A percentile compares a stretch with the other conserved stretches of the same genome.
These are phyloP conservation scores for Stellera chamaejasme DNA, from an alignment of 345 rosid species.

Conservation along the genomic window DNA sequence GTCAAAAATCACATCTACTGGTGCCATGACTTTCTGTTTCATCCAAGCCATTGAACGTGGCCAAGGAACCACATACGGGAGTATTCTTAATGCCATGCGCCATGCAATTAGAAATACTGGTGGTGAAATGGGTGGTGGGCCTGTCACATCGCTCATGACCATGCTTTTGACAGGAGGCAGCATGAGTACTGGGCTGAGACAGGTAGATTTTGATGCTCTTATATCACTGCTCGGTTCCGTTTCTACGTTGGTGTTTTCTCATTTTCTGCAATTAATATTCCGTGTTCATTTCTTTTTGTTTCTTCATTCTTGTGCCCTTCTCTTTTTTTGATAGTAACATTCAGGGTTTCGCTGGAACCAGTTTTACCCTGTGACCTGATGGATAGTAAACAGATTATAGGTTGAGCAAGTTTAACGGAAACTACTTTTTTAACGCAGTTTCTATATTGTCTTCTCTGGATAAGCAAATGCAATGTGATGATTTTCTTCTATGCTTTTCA, in stretches of 20 bases:
- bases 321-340: no score
- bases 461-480: neutral
- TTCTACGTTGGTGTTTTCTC: neutral
- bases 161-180: constrained; percentile 76
- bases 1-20: constrained; percentile 72
- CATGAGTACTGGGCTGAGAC: constrained; percentile 44
- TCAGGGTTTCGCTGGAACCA: no score
- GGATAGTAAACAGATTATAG: no score
- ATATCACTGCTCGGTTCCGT: neutral
- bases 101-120: constrained; percentile 48
- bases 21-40: constrained; percentile 89
- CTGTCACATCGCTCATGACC: constrained; percentile 54
- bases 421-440: no score
- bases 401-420: no score
- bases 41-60: constrained; percentile 82
- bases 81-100: constrained; percentile 67
- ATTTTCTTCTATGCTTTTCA: neutral
- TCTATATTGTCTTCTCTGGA: no score
- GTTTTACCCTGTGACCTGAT: no score
- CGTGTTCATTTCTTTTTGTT: neutral
- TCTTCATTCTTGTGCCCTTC: no score
- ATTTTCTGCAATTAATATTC: neutral
- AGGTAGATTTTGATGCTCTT: constrained; percentile 28
- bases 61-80: constrained; percentile 62
- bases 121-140: constrained; percentile 37